Base-by-base conservation (phyloP, 2,329 filamentous ascomycete species). In the Penicillium sp. region DNA sequence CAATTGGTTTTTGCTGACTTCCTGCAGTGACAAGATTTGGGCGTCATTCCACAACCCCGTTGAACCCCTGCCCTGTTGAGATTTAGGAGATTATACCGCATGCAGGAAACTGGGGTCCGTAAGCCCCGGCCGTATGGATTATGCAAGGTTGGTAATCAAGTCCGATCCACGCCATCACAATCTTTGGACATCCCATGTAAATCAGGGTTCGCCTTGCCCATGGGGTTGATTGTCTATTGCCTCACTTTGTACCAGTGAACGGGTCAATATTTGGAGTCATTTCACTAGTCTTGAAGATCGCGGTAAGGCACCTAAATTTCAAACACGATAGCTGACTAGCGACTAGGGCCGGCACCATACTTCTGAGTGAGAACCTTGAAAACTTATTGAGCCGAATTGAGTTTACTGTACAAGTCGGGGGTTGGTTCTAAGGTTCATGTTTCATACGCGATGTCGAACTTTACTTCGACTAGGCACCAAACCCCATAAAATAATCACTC, bases 401-500 rank as follows among this genome's bases (percentile, higher is more conserved):
- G 39, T 56, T 56, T 45, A 33, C 27, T 29, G 27, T 29, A 29
- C 13, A 47, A 45, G 49, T 39, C 13, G 11, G 35, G 35, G 5
- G 44, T 45, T 52, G 21, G n/a, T 19, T 22, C 19, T 10, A 16
- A 11, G 19, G 27, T 16, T 26, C 14, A 55, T 21, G 35, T 49
- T 42, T 37, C 44, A 58, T 33, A 21, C 22, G 42, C 42, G 26
- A 51, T 45, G 19, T 33, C 11, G 26, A 54, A 51, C 51, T 46
- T n/a, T 57, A 49, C 56, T 50, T 50, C 11, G 37, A 47, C 39
- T 53, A 53, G 49, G 42, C 44, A 45, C 46, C 39, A 43, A 52
- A 45, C 13, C 39, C 19, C 19, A 22, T 14, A 22, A 33, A 24
- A 42, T 39, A 50, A 39, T 39, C 48, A 13, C 22, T 50, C 48